Evolutionary conservation across 495 filamentous ascomycete species (phyloP).

Genomic region (Talaromyces nanjingensis): DNA sequence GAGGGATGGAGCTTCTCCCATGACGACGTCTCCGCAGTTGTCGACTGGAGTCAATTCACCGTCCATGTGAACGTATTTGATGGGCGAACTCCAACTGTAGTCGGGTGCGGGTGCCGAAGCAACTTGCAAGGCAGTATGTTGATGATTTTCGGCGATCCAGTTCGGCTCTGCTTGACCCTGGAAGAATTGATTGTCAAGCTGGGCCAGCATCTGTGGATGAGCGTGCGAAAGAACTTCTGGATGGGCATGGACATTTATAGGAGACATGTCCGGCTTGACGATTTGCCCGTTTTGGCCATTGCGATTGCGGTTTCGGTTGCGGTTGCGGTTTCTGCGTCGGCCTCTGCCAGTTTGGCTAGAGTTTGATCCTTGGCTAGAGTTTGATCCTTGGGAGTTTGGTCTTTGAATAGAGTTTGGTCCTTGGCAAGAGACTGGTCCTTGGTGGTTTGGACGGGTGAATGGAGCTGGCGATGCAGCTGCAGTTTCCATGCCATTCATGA

Average conservation of each 20-base stretch:
- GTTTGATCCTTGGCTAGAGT: neutral
- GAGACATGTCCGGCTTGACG: neutral
- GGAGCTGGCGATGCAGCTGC: constrained; percentile 6
- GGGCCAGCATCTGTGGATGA: neutral
- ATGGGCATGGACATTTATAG: neutral
- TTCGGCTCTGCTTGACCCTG: neutral
- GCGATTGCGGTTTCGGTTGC: neutral
- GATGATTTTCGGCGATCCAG: neutral
- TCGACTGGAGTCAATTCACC: constrained; percentile 1
- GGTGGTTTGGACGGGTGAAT: neutral
- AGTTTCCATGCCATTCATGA: constrained; percentile 7
- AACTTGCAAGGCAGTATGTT: neutral
- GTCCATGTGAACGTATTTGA: constrained; percentile 3
- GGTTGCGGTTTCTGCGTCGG: neutral
- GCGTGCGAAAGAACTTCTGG: neutral
- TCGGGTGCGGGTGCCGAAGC: neutral
- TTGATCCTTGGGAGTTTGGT: too few species aligned
- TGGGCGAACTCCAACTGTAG: neutral
- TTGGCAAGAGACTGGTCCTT: neutral
- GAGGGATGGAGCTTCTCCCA: constrained; percentile 9
- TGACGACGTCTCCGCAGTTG: constrained; percentile 2
- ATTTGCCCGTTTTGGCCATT: constrained; percentile 6
- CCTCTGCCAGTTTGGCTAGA: neutral
- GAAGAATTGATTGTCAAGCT: neutral
- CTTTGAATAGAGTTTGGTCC: neutral